A percentile compares a stretch with the other conserved stretches of the same genome.
Conservation (phyloP, 2,329 filamentous ascomycete genomes). For the Cordyceps cicadae region DNA sequence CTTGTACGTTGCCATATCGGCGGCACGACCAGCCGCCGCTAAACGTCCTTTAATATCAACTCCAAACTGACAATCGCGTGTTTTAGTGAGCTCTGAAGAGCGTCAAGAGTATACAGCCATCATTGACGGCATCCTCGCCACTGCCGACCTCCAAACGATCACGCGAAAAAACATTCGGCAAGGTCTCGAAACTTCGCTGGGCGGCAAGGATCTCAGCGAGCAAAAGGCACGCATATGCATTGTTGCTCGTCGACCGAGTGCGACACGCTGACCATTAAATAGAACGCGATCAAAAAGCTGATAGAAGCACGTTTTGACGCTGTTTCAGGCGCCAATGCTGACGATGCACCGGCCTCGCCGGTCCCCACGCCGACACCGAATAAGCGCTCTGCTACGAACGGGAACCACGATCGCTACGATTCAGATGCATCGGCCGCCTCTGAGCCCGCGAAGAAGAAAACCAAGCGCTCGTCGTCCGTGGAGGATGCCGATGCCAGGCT, state of each 20-base stretch:
- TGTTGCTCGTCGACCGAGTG: not conserved
- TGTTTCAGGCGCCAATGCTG: constrained; percentile 46
- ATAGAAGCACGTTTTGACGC: constrained; percentile 70
- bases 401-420: constrained; percentile 31
- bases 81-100: constrained; percentile 42
- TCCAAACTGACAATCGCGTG: constrained; percentile 4
- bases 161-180: constrained; percentile 55
- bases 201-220: constrained; percentile 48
- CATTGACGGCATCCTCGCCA: constrained; percentile 52
- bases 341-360: constrained; percentile 32
- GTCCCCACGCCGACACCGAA: constrained; percentile 23
- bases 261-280: not conserved
- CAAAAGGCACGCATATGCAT: constrained; percentile 41
- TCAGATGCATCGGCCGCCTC: constrained; percentile 39
- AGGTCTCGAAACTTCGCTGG: constrained; percentile 45
- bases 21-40: not conserved
- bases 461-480: constrained; percentile 49
- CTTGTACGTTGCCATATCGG: constrained; percentile 16
- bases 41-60: not conserved
- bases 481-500: constrained; percentile 78
- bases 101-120: constrained; percentile 45
- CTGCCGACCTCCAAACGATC: constrained; percentile 53
- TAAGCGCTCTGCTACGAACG: constrained; percentile 28
- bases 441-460: constrained; percentile 54
- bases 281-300: constrained; percentile 63